A percentile compares a stretch with the other conserved stretches of the same genome.
These are phyloP conservation scores for Thielaviopsis euricoi DNA, from an alignment of 2,329 filamentous ascomycete species.

Conservation along the genomic window DNA sequence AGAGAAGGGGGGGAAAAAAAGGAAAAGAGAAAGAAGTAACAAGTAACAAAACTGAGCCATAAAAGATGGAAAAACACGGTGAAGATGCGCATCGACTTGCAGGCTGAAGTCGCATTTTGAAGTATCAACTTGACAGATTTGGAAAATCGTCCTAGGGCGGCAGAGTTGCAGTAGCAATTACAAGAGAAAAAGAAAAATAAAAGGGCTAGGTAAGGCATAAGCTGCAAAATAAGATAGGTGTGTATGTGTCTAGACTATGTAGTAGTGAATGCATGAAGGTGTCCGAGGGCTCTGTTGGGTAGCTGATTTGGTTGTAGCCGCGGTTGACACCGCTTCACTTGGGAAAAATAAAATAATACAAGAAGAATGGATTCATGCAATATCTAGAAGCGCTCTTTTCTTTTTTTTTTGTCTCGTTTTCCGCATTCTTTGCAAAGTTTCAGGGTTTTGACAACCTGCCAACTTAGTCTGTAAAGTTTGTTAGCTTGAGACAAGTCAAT, in stretches of 20 bases:
- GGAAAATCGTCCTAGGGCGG: neutral
- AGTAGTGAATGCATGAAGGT: neutral
- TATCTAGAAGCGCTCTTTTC: no score
- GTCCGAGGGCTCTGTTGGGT: neutral
- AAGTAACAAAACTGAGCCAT: neutral
- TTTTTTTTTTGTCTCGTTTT: no score
- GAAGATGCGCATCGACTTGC: neutral
- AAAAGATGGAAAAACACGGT: neutral
- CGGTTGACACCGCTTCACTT: no score
- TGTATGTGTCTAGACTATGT: neutral
- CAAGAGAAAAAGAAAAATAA: neutral
- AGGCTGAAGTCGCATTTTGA: neutral
- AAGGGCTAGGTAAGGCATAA: no score
- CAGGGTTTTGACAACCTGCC: neutral
- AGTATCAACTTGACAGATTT: neutral
- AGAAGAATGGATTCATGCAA: no score
- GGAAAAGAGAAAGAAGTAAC: neutral
- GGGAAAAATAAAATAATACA: no score
- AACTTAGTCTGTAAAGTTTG: neutral
- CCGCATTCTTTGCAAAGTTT: neutral
- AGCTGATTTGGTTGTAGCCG: neutral
- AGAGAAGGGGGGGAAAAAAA: no score
- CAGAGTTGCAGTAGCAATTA: neutral
- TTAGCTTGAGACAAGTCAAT: neutral
- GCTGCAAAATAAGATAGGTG: neutral